Conservation (phyloP, 1,139 yeast genomes). For the Yamadazyma buinensis region DNA sequence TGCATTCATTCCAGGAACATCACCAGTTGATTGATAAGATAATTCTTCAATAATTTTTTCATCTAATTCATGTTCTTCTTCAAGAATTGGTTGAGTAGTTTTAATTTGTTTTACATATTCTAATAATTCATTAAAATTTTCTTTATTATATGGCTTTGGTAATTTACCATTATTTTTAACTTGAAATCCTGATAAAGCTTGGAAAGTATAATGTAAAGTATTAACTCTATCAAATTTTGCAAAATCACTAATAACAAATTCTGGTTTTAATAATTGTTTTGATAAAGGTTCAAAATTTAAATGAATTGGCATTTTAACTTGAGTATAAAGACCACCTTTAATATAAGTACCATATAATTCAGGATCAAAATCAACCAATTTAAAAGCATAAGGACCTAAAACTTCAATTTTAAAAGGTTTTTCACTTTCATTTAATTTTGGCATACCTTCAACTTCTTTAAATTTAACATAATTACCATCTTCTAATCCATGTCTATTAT, state of each 20-base stretch:
- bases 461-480: constrained; percentile 90
- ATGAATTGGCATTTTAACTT: constrained; percentile 78
- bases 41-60: constrained; percentile 67
- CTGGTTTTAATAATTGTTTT: constrained; percentile 73
- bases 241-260: constrained; percentile 75
- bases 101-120: constrained; percentile 60
- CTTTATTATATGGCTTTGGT: constrained; percentile 75
- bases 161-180: constrained; percentile 57
- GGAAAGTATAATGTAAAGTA: constrained; percentile 87
- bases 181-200: constrained; percentile 77
- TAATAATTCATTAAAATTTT: constrained; percentile 69
- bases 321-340: constrained; percentile 87
- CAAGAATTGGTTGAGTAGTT: constrained; percentile 57
- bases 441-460: constrained; percentile 78
- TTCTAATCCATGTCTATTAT: constrained; percentile 87
- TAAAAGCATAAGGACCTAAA: constrained; percentile 90
- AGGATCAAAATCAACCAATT: constrained; percentile 46
- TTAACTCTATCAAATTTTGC: constrained; percentile 92
- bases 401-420: constrained; percentile 74
- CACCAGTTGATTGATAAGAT: constrained; percentile 86
- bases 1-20: constrained; percentile 85
- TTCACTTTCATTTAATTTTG: constrained; percentile 60
- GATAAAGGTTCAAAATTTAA: constrained; percentile 60
- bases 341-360: constrained; percentile 55
- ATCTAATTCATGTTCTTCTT: constrained; percentile 55